Conservation (phyloP, 805 yeast genomes). For the Kazachstania taianensis region DNA sequence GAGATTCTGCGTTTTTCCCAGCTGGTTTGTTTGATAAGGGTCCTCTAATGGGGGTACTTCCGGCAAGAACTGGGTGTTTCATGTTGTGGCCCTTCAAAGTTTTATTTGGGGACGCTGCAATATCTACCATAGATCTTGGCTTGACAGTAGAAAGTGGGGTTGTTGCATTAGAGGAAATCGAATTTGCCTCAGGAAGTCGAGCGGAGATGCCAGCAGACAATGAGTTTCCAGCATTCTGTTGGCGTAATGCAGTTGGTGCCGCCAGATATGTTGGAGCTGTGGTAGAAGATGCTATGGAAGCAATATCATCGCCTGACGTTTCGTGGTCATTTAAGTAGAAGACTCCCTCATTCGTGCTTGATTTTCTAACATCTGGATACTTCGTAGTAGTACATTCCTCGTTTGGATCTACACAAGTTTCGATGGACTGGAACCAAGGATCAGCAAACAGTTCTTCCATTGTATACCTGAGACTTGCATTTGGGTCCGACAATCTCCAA, state of each 20-base stretch:
- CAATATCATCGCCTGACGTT: constrained; percentile 9
- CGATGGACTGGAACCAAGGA: constrained; percentile 52
- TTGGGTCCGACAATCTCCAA: constrained; percentile 67
- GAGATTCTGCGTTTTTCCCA: neutral
- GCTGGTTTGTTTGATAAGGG: neutral
- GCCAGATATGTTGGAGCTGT: neutral
- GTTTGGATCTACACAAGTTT: constrained; percentile 39
- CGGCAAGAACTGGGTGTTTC: no score
- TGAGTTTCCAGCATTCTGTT: no score
- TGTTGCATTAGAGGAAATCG: neutral
- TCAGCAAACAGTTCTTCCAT: constrained; percentile 47
- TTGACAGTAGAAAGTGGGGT: constrained; percentile 5
- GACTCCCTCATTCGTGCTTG: constrained; percentile 10
- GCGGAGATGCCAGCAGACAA: neutral
- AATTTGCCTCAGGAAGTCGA: no score
- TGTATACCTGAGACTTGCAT: constrained; percentile 42
- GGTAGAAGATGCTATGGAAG: neutral
- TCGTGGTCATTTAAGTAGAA: constrained; percentile 8
- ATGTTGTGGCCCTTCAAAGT: no score
- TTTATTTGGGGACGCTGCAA: constrained; percentile 9
- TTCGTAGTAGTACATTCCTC: constrained; percentile 12
- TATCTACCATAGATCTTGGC: constrained; percentile 22
- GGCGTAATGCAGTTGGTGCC: neutral
- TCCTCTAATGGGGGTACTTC: no score
- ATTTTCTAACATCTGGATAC: constrained; percentile 19